Evolutionary conservation across 345 rosid species (phyloP), one percentile per base, ranked within the genome.

Genomic region (Pistacia vera): DNA sequence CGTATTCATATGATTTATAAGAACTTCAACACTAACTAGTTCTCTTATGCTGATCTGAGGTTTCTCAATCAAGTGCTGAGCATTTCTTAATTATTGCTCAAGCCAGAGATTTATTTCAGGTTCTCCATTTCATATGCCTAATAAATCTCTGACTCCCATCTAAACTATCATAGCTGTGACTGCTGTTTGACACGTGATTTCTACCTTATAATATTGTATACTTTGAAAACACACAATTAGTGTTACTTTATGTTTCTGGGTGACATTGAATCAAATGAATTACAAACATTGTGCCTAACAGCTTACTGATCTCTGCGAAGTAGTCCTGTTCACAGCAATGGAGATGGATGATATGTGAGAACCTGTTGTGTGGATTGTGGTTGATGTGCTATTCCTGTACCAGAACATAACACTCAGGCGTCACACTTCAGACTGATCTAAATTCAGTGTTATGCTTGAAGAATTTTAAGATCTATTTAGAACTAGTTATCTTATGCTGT

Each of bases 81-180:
- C 51, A 54, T 65, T 54, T 48, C 63, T 49, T 55, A 22, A 12
- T 44, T 7, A 44, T 44, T 62, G n/a, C 66, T n/a, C 22, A 16
- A 17, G 41, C 60, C 41, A 58, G 57, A 59, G 66, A 25, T 17
- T 16, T 56, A 5, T 72, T 44, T 46, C 10, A 16, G 56, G 54
- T 58, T 10, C 28, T 54, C 48, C 49, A 55, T 56, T 33, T 69
- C 16, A 36, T 72, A 8, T 59, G 54, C 56, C 33, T 9, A 10
- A 11, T 44, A 38, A 71, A 25, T 12, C 18, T 71, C 11, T 38
- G 14, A 52, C 3, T 8, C 44, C 64, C n/a, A 0, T 59, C 16
- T 18, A 70, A 55, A 70, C 52, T 8, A 11, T 36, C 18, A 55
- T 70, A 35, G 49, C 28, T n/a, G 7, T 70, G 72, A 52, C 73